Evolutionary conservation across 768 basidiomycete species (phyloP).

Genomic region (Pholiota conissans): DNA sequence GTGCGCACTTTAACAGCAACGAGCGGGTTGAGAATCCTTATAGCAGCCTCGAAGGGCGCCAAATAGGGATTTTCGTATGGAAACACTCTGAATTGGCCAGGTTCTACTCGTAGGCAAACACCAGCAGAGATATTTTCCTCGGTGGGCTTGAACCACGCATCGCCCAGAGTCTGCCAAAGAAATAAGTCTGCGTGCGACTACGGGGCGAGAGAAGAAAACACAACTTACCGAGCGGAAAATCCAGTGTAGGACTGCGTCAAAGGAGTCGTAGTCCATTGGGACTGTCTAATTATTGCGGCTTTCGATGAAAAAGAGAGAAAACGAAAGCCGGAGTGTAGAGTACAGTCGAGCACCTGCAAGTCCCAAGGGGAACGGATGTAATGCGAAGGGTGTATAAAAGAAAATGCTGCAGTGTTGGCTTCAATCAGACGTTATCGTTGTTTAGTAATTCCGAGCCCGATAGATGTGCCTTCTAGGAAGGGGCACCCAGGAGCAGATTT

Average conservation of each 20-base stretch:
- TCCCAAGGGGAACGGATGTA: conserved; percentile 25
- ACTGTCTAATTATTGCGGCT: conserved; percentile 28
- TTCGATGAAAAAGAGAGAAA: conserved; percentile 21
- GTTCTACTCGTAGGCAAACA: conserved; percentile 71
- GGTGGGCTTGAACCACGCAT: conserved; percentile 85
- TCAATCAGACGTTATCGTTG: conserved; percentile 31
- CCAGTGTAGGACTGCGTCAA: conserved; percentile 77
- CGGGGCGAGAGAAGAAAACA: conserved; percentile 9
- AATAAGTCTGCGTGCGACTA: not conserved
- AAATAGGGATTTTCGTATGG: conserved; percentile 85
- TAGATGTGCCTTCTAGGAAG: conserved; percentile 23
- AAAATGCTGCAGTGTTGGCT: conserved; percentile 24
- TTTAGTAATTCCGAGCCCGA: conserved; percentile 29
- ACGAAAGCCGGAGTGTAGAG: conserved; percentile 32
- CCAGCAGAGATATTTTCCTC: conserved; percentile 81
- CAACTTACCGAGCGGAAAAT: conserved; percentile 68
- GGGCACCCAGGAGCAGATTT: conserved; percentile 21
- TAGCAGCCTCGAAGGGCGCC: conserved; percentile 79
- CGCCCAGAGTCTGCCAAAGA: conserved; percentile 65
- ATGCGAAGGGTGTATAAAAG: conserved; percentile 39
- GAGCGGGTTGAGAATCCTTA: conserved; percentile 74
- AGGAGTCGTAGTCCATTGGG: conserved; percentile 76
- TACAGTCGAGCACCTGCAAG: conserved; percentile 29
- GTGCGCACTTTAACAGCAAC: conserved; percentile 82
- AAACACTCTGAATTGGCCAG: conserved; percentile 75